Evolutionary conservation across 164 flowering plant species (phyloP).

Genomic region (Sextonia rubra): DNA sequence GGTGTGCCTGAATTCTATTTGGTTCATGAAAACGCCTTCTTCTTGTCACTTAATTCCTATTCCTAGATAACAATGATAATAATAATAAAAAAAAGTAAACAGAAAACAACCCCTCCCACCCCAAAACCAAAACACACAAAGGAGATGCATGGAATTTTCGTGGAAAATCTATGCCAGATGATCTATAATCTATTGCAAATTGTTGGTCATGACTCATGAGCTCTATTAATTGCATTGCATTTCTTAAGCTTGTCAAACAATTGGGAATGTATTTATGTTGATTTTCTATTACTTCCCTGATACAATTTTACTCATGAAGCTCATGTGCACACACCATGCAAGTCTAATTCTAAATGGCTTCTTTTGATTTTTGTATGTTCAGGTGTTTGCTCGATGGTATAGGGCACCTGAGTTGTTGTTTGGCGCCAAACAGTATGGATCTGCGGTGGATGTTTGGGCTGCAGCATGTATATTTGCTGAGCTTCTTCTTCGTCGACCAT

Average conservation of each 20-base stretch:
- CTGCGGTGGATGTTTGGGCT: constrained; percentile 98
- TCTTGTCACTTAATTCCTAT: neutral
- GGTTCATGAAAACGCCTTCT: too few species aligned
- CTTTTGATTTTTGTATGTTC: neutral
- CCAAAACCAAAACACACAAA: too few species aligned
- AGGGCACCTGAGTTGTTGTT: constrained; percentile 96
- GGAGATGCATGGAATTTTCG: neutral
- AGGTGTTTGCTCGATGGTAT: constrained; percentile 99
- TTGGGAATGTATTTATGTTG: neutral
- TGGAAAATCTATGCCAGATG: neutral
- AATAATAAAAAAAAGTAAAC: too few species aligned
- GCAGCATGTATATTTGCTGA: constrained; percentile 99
- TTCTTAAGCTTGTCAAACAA: too few species aligned
- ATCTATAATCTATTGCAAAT: neutral
- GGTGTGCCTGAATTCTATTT: too few species aligned
- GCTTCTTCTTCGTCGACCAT: constrained; percentile 90
- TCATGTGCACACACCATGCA: too few species aligned
- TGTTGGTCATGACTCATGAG: neutral
- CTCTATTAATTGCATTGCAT: too few species aligned
- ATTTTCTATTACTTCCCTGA: neutral
- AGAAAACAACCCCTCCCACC: too few species aligned
- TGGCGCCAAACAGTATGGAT: constrained; percentile 96
- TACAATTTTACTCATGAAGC: too few species aligned
- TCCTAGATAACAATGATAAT: neutral
- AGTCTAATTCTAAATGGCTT: too few species aligned